A percentile compares a stretch with the other conserved stretches of the same genome.
Conservation (phyloP, 805 yeast genomes). For the Starmerella stellata region DNA sequence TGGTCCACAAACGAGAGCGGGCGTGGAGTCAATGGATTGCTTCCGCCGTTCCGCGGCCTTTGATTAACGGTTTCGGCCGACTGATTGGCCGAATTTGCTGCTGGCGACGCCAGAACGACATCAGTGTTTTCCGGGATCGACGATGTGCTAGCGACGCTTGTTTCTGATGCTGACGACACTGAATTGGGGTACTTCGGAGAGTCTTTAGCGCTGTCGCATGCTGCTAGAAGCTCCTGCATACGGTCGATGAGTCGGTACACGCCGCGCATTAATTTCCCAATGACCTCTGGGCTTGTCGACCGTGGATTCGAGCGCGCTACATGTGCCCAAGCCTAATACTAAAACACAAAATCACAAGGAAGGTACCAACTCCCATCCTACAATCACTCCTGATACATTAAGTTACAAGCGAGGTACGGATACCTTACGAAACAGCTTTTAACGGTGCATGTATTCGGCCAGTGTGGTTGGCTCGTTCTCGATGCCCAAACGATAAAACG, state of each 20-base stretch:
- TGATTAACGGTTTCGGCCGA: neutral
- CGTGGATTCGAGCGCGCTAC: slow-evolving; percentile 23
- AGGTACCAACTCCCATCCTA: too few species aligned
- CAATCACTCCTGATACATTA: too few species aligned
- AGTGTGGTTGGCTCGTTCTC: too few species aligned
- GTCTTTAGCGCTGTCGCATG: too few species aligned
- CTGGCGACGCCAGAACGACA: neutral
- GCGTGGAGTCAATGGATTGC: slow-evolving; percentile 1
- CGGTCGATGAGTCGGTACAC: slow-evolving; percentile 21
- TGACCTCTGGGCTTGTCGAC: slow-evolving; percentile 19
- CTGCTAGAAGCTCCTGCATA: slow-evolving; percentile 21
- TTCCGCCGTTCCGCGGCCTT: neutral
- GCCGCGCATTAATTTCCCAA: slow-evolving; percentile 21
- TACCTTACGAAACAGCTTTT: too few species aligned
- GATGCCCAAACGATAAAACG: too few species aligned
- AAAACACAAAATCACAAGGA: too few species aligned
- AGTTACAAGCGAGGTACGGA: too few species aligned
- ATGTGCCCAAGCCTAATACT: slow-evolving; percentile 24
- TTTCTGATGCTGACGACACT: neutral
- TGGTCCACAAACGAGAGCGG: slow-evolving; percentile 12
- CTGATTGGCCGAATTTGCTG: neutral
- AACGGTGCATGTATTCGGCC: too few species aligned
- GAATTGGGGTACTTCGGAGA: too few species aligned
- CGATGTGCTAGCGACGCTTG: too few species aligned
- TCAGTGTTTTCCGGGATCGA: neutral